Base-by-base conservation (phyloP, 2,329 filamentous ascomycete genomes). In the Paecilomyces formosus region DNA sequence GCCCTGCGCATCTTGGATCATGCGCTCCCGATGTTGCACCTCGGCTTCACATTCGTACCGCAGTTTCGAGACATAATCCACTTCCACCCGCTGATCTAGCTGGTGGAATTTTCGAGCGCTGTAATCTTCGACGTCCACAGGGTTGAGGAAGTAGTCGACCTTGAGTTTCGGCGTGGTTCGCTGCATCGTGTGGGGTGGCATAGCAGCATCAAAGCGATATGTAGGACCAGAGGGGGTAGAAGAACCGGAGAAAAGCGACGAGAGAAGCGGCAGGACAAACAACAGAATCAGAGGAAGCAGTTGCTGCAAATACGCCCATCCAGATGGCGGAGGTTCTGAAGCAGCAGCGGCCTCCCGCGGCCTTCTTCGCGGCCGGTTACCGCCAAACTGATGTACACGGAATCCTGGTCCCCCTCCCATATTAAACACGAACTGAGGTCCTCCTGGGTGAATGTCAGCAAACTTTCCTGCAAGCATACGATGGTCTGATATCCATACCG, bases 341-440 rank as follows among this genome's bases (percentile, higher is more conserved):
- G 74, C 80, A 61, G 77, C 80, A 63, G 82, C 84, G 31, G 82
- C 81, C 64, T 88, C 81, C 68, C 83, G 85, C 21, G 92, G 92
- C 69, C 94, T 83, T 75, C 88, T 82, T 66, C 91, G 84, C 24
- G 92, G 91, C 57, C 84, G 81, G 5, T 79, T 82, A 57, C 94
- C 93, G 66, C 92, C 93, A 73, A 99, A 97, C 72, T 97, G 93
- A 74, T 97, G 94, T 61, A 99, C 91, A 61, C 93, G 86, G 67
- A 99, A 87, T 21, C 92, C 93, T 2, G 93, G 92, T 7, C 92
- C 90, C 61, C 92, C 92, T 64, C 90, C 90, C 74, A 97, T 85
- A 76, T 97, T 97, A 77, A 97, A 97, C 57, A 96, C 90, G 73
- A 97, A 97, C 66, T 91, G 89, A 26, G 90, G 91, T 15, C 91